These are phyloP conservation scores for Xylaria hypoxylon DNA, from an alignment of 2,329 filamentous ascomycete species.

Conservation along the genomic window DNA sequence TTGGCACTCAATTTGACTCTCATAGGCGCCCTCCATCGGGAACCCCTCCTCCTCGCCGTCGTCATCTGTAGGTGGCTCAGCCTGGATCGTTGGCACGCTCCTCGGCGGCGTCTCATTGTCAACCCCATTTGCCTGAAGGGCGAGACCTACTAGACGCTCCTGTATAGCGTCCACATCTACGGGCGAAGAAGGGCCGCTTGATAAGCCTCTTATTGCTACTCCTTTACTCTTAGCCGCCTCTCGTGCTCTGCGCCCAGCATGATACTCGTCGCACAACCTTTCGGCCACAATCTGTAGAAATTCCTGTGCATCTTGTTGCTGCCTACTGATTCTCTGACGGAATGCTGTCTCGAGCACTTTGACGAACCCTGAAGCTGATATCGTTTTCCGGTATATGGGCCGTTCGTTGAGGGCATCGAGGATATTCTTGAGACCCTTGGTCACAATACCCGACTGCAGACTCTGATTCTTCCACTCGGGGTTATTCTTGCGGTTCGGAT, in stretches of 20 bases:
- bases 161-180: slow-evolving; percentile 48
- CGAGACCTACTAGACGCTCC: slow-evolving; percentile 50
- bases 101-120: slow-evolving; percentile 6
- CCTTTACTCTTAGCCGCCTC: slow-evolving; percentile 61
- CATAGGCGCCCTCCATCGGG: slow-evolving; percentile 89
- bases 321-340: slow-evolving; percentile 87
- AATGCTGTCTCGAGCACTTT: slow-evolving; percentile 86
- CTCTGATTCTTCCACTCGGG: slow-evolving; percentile 71
- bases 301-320: slow-evolving; percentile 98
- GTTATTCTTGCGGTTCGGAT: slow-evolving; percentile 53
- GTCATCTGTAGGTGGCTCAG: slow-evolving; percentile 41
- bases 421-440: slow-evolving; percentile 89
- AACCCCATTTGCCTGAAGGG: slow-evolving; percentile 37
- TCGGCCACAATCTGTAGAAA: slow-evolving; percentile 95
- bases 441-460: slow-evolving; percentile 85
- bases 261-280: slow-evolving; percentile 91
- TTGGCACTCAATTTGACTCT: slow-evolving; percentile 95
- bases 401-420: slow-evolving; percentile 93
- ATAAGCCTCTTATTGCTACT: slow-evolving; percentile 25
- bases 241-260: slow-evolving; percentile 82
- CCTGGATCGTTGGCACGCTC: slow-evolving; percentile 37
- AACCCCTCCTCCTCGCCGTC: slow-evolving; percentile 74
- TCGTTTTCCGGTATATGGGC: slow-evolving; percentile 92
- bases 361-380: slow-evolving; percentile 88
- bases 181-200: slow-evolving; percentile 35